These are phyloP conservation scores for Aspergillus pseudotamarii DNA, from an alignment of 2,329 filamentous ascomycete species.

Conservation along the genomic window DNA sequence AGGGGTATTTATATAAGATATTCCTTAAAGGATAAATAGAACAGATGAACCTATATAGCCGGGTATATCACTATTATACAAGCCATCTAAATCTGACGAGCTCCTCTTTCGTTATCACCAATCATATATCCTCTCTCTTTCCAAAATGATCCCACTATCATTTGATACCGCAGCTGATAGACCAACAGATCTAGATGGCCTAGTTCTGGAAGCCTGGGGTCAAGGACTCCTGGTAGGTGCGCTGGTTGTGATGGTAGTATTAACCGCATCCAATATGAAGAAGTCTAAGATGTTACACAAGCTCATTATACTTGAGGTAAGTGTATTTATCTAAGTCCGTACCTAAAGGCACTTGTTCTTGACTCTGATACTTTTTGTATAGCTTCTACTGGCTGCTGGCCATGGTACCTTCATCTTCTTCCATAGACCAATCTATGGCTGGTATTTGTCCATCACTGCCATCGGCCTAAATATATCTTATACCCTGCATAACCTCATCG, in stretches of 20 bases:
- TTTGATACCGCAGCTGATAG: too few species aligned
- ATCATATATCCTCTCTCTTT: too few species aligned
- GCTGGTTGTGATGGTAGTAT: neutral
- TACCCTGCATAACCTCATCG: constrained; percentile 66
- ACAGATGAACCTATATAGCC: too few species aligned
- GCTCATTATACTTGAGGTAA: neutral
- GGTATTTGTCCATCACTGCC: constrained; percentile 65
- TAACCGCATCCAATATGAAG: neutral
- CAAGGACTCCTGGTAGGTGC: neutral
- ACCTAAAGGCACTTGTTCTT: too few species aligned
- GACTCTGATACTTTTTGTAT: neutral
- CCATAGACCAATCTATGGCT: constrained; percentile 58
- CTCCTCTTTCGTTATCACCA: too few species aligned
- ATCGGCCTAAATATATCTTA: constrained; percentile 65
- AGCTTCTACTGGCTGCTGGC: constrained; percentile 58
- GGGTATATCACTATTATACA: too few species aligned
- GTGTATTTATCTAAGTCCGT: too few species aligned
- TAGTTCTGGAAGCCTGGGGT: constrained; percentile 1
- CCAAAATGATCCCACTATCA: too few species aligned
- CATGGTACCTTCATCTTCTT: constrained; percentile 64
- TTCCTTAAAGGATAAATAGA: too few species aligned
- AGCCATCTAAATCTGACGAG: too few species aligned
- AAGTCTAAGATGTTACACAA: neutral
- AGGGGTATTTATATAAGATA: too few species aligned
- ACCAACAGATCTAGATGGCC: too few species aligned